Evolutionary conservation across 2,329 filamentous ascomycete genomes (phyloP).

Genomic region (Botrytis cinerea): DNA sequence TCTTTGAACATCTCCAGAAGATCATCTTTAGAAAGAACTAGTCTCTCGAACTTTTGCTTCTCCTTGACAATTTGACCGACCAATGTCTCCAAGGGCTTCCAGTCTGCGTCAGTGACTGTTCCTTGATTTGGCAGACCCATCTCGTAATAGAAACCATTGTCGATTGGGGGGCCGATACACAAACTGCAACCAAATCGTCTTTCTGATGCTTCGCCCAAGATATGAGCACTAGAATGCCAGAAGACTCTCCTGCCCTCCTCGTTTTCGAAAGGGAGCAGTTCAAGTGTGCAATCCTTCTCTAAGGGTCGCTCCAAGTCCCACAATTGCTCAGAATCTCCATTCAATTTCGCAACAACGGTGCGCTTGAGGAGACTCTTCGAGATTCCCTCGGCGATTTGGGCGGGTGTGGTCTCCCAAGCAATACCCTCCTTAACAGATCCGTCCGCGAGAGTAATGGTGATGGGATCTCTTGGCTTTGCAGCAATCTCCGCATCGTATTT

Average conservation of each 20-base stretch:
- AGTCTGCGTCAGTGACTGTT: constrained; percentile 74
- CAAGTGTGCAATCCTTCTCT: constrained; percentile 82
- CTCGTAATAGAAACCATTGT: constrained; percentile 96
- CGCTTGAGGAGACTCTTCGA: constrained; percentile 83
- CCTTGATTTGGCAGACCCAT: constrained; percentile 77
- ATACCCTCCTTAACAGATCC: constrained; percentile 72
- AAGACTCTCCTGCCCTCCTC: constrained; percentile 84
- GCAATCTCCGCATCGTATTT: constrained; percentile 76
- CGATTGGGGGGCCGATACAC: constrained; percentile 89
- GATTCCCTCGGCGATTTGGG: constrained; percentile 73
- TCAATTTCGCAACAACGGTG: constrained; percentile 82
- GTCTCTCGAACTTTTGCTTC: constrained; percentile 90
- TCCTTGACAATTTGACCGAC: constrained; percentile 89
- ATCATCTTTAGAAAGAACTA: constrained; percentile 87
- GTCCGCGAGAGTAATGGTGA: constrained; percentile 72
- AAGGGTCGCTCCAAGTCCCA: constrained; percentile 94
- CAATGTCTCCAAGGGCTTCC: constrained; percentile 80
- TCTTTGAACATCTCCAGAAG: constrained; percentile 95
- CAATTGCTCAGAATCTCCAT: constrained; percentile 68
- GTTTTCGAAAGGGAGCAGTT: constrained; percentile 79
- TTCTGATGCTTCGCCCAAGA: constrained; percentile 93
- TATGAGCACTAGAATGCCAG: constrained; percentile 95
- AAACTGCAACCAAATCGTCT: constrained; percentile 86
- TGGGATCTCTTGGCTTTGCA: constrained; percentile 69
- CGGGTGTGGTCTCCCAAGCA: constrained; percentile 90